phyloP scores from a whole-genome alignment of 352 stramenopile species.

The Pythium vanterpoolii region DNA sequence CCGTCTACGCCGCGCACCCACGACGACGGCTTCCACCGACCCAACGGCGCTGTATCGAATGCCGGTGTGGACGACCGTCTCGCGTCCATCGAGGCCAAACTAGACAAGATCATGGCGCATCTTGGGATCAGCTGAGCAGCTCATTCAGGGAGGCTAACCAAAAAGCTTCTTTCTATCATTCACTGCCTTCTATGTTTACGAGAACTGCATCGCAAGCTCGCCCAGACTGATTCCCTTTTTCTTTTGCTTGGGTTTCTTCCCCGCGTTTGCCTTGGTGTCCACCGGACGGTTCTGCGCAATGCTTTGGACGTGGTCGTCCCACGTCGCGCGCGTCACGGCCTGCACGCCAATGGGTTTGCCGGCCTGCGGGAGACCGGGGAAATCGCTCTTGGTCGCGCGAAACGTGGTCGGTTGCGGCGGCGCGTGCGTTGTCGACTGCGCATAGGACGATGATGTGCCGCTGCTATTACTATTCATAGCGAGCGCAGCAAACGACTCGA shows the following conservation, averaged over 20 bases:
- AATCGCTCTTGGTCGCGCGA: constrained; percentile 64
- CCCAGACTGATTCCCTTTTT: constrained; percentile 81
- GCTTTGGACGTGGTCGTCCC: constrained; percentile 71
- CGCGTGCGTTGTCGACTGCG: constrained; percentile 30
- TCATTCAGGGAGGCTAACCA: too few relatives aligned
- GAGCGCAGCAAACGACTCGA: constrained; percentile 48
- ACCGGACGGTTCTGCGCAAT: constrained; percentile 59
- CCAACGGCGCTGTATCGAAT: neutral
- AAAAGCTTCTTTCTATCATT: neutral
- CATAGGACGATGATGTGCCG: constrained; percentile 31
- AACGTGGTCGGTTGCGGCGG: constrained; percentile 31
- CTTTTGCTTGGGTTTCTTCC: constrained; percentile 81
- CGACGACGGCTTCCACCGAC: constrained; percentile 13
- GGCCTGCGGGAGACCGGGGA: constrained; percentile 67
- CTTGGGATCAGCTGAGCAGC: constrained; percentile 59
- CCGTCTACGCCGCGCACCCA: constrained; percentile 48
- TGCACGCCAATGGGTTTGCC: constrained; percentile 58
- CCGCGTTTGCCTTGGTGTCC: constrained; percentile 3
- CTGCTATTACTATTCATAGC: constrained; percentile 27
- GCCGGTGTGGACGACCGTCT: constrained; percentile 57
- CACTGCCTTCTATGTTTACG: constrained; percentile 31
- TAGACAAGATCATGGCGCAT: constrained; percentile 89
- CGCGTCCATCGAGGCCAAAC: constrained; percentile 75
- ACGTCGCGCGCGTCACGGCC: constrained; percentile 73
- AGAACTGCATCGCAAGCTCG: constrained; percentile 81